Conservation (phyloP, 805 yeast genomes). For the Myxozyma neglecta region DNA sequence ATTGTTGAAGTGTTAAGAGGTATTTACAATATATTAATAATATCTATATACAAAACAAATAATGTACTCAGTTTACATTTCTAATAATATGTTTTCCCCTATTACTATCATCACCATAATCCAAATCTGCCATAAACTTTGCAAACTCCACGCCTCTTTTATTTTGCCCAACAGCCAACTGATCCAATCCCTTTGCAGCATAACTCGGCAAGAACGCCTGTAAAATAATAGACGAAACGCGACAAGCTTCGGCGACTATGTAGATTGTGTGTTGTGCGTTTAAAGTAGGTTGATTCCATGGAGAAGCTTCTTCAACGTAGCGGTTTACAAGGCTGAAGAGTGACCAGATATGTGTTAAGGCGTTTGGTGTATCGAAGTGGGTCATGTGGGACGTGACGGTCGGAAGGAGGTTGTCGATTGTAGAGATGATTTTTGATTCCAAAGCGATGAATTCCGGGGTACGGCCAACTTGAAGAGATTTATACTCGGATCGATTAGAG, state of each 20-base stretch:
- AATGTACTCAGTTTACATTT: background rate
- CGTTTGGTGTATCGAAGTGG: conserved; percentile 55
- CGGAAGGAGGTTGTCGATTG: background rate
- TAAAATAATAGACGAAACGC: conserved; percentile 65
- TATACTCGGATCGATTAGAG: background rate
- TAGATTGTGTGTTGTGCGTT: conserved; percentile 46
- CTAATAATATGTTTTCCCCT: conserved; percentile 12
- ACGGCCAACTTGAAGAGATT: background rate
- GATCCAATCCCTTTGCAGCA: conserved; percentile 56
- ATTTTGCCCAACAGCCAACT: conserved; percentile 53
- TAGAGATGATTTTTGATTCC: background rate
- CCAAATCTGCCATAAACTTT: conserved; percentile 55
- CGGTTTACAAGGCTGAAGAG: conserved; percentile 52
- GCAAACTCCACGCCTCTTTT: conserved; percentile 51
- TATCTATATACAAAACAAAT: conserved; percentile 1
- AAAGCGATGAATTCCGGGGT: background rate
- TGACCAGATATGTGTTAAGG: conserved; percentile 60
- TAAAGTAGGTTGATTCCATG: conserved; percentile 54
- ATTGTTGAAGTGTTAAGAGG: too few relatives aligned
- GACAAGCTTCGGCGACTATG: conserved; percentile 65
- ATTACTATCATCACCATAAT: conserved; percentile 62
- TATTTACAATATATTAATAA: background rate
- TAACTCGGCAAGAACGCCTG: conserved; percentile 74
- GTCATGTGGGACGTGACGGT: conserved; percentile 8
- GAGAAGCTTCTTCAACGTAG: conserved; percentile 66